Conservation (phyloP, 768 basidiomycete genomes). For the Tulasnella sp. region DNA sequence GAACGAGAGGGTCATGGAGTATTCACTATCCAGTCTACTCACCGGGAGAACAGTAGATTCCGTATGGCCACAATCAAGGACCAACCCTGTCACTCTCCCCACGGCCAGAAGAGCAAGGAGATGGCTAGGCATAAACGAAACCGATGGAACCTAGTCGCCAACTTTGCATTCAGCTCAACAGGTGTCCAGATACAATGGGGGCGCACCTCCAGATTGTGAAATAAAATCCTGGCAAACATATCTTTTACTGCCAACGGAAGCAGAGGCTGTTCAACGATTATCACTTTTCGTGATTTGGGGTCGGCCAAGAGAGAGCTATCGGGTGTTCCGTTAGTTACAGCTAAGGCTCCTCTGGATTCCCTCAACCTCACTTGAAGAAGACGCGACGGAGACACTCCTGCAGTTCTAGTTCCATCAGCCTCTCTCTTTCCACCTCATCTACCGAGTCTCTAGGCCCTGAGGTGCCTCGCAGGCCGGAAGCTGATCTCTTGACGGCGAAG, state of each 20-base stretch:
- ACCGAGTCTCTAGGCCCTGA: conserved; percentile 27
- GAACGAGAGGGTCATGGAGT: background rate
- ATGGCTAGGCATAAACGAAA: conserved; percentile 87
- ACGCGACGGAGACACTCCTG: conserved; percentile 61
- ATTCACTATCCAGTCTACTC: conserved; percentile 21
- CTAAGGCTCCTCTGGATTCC: no score
- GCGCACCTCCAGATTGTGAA: conserved; percentile 76
- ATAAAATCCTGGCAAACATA: conserved; percentile 70
- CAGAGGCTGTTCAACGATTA: conserved; percentile 81
- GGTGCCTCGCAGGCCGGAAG: background rate
- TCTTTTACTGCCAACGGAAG: conserved; percentile 83
- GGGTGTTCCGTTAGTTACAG: no score
- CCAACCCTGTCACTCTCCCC: conserved; percentile 86
- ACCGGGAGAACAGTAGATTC: conserved; percentile 86
- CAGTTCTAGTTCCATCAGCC: conserved; percentile 55
- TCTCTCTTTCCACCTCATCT: conserved; percentile 62
- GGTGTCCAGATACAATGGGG: background rate
- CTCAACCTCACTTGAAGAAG: conserved; percentile 63
- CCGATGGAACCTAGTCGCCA: conserved; percentile 63
- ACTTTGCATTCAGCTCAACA: background rate
- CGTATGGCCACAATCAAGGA: conserved; percentile 84
- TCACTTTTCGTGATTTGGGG: conserved; percentile 89
- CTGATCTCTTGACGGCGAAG: conserved; percentile 45
- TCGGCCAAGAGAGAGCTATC: conserved; percentile 84
- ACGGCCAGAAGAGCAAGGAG: conserved; percentile 73